These are phyloP conservation scores for Draba incana DNA, from an alignment of 345 rosid genomes.

Conservation along the genomic window DNA sequence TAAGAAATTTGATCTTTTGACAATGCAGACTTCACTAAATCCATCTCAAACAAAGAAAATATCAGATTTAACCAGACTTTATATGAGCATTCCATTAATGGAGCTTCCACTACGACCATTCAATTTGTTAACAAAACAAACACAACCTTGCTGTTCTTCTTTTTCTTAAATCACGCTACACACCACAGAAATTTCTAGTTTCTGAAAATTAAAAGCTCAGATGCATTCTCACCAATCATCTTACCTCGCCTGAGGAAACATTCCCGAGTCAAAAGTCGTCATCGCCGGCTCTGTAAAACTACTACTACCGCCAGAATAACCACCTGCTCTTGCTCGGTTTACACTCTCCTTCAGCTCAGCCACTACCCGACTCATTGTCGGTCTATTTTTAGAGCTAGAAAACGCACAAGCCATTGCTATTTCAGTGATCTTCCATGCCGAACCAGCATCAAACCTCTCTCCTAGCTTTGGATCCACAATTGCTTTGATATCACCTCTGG, in stretches of 20 bases:
- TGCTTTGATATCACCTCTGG: constrained; percentile 45
- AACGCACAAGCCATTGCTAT: constrained; percentile 52
- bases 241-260: constrained; percentile 42
- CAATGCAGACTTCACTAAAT: neutral
- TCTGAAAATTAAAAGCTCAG: neutral
- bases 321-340: constrained; percentile 22
- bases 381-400: constrained; percentile 38
- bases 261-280: constrained; percentile 21
- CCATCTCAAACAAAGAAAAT: neutral
- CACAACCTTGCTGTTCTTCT: constrained; percentile 15
- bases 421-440: constrained; percentile 54
- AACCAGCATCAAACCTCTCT: constrained; percentile 44
- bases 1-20: neutral
- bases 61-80: neutral
- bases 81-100: neutral
- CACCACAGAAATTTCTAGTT: too few species aligned
- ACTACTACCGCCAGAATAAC: constrained; percentile 22
- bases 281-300: constrained; percentile 20
- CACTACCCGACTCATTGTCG: constrained; percentile 48
- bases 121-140: constrained; percentile 1
- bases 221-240: constrained; percentile 1
- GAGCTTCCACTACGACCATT: neutral
- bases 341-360: constrained; percentile 48
- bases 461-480: constrained; percentile 54
- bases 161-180: neutral